Conservation (phyloP, 2,329 filamentous ascomycete species). For the Shiraia sp. region DNA sequence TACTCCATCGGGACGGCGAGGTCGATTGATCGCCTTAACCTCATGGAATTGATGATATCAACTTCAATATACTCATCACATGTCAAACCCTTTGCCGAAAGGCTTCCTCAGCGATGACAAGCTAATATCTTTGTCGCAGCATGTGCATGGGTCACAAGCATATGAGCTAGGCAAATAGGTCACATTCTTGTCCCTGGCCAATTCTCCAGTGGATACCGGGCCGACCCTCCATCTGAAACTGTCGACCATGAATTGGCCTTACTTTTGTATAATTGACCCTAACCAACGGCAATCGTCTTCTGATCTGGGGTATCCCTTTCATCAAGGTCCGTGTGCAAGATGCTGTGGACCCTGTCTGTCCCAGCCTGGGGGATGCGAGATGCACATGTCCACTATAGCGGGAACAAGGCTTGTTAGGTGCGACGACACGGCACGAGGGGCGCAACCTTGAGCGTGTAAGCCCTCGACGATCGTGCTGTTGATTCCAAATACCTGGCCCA, state of each 20-base stretch:
- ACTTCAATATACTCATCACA: background rate
- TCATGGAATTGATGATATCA: background rate
- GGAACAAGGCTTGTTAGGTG: conserved; percentile 24
- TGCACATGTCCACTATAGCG: conserved; percentile 5
- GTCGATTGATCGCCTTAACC: background rate
- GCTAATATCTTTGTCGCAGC: no score
- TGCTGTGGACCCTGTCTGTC: conserved; percentile 3
- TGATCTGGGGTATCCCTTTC: no score
- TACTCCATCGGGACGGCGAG: conserved; percentile 35
- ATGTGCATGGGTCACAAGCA: no score
- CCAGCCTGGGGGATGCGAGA: conserved; percentile 6
- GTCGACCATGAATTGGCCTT: no score
- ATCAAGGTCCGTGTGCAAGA: background rate
- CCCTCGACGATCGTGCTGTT: conserved; percentile 2
- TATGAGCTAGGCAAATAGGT: no score
- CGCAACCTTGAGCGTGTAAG: conserved; percentile 1
- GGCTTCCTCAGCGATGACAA: background rate
- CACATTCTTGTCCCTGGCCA: no score
- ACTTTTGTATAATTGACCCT: background rate
- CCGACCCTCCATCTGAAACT: no score
- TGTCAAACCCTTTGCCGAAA: no score
- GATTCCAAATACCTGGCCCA: conserved; percentile 16
- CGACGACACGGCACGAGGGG: conserved; percentile 12
- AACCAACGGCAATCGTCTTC: no score
- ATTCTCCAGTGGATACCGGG: no score